A percentile compares a stretch with the other conserved stretches of the same genome.
These are phyloP conservation scores for Plasmodium gonderi DNA, from an alignment of 169 alveolate species.

Conservation along the genomic window DNA sequence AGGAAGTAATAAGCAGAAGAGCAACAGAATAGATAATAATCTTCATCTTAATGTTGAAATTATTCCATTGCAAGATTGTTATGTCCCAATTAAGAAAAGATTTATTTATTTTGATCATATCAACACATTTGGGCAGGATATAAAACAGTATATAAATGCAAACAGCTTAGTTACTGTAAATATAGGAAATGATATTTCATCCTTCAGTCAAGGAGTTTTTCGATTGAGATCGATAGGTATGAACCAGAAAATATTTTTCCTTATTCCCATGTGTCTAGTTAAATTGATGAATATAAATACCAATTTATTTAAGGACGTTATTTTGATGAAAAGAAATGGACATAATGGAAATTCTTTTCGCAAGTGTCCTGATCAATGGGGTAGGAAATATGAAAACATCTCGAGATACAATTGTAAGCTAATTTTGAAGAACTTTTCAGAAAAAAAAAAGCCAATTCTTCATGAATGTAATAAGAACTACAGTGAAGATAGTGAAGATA, in stretches of 20 bases:
- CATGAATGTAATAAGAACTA: conserved; percentile 32
- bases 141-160: conserved; percentile 91
- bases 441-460: conserved; percentile 7
- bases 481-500: conserved; percentile 69
- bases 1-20: conserved; percentile 50
- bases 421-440: conserved; percentile 10
- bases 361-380: not conserved
- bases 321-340: not conserved
- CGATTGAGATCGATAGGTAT: conserved; percentile 91
- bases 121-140: conserved; percentile 93
- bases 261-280: conserved; percentile 86
- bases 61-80: conserved; percentile 88
- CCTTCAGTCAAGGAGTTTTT: conserved; percentile 93
- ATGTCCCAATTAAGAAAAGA: conserved; percentile 88
- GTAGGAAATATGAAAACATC: not conserved
- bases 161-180: conserved; percentile 88
- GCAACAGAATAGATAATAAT: conserved; percentile 77
- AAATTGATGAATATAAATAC: conserved; percentile 80
- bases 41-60: conserved; percentile 79
- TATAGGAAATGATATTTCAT: conserved; percentile 91
- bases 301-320: conserved; percentile 24
- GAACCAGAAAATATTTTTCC: conserved; percentile 86
- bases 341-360: too few relatives aligned
- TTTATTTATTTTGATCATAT: conserved; percentile 94
- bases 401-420: not conserved